Percentiles rank a stretch among this genome's conserved stretches.
These are phyloP conservation scores for Dactylellina haptotyla DNA, from an alignment of 2,329 filamentous ascomycete genomes.

Conservation along the genomic window DNA sequence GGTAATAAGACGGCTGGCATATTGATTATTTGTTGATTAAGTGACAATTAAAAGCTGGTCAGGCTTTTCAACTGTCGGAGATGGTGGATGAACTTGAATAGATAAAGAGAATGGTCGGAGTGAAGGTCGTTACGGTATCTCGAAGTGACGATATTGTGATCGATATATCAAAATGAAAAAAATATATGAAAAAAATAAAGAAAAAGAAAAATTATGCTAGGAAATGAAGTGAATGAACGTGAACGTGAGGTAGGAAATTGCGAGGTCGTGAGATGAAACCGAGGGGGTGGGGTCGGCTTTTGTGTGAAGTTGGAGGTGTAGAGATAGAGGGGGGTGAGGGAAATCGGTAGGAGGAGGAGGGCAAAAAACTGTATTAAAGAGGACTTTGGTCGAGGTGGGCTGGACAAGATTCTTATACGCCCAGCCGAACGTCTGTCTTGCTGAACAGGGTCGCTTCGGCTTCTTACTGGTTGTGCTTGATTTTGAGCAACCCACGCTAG, in stretches of 20 bases:
- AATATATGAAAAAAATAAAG: slow-evolving; percentile 60
- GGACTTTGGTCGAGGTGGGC: slow-evolving; percentile 57
- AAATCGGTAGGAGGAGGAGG: slow-evolving; percentile 68
- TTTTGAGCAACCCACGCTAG: slow-evolving; percentile 52
- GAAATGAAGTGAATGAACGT: slow-evolving; percentile 59
- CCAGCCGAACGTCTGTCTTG: slow-evolving; percentile 48
- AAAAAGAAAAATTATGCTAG: slow-evolving; percentile 59
- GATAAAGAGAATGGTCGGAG: slow-evolving; percentile 57
- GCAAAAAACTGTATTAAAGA: slow-evolving; percentile 66
- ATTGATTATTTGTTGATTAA: slow-evolving; percentile 59
- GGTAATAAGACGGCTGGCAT: slow-evolving; percentile 96
- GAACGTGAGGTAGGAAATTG: slow-evolving; percentile 62
- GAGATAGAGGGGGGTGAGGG: slow-evolving; percentile 66
- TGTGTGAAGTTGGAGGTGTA: slow-evolving; percentile 65
- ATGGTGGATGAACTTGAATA: slow-evolving; percentile 47
- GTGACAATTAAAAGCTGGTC: slow-evolving; percentile 46
- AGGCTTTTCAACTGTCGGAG: slow-evolving; percentile 46
- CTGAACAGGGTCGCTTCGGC: slow-evolving; percentile 51
- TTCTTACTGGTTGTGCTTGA: slow-evolving; percentile 45
- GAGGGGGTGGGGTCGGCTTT: slow-evolving; percentile 70
- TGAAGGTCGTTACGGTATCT: slow-evolving; percentile 53
- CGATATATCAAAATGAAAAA: slow-evolving; percentile 54
- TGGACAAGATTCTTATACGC: slow-evolving; percentile 53
- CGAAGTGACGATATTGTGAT: slow-evolving; percentile 54
- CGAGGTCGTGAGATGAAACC: slow-evolving; percentile 66